Conservation (phyloP, 805 yeast genomes). For the Myxozyma udenii region DNA sequence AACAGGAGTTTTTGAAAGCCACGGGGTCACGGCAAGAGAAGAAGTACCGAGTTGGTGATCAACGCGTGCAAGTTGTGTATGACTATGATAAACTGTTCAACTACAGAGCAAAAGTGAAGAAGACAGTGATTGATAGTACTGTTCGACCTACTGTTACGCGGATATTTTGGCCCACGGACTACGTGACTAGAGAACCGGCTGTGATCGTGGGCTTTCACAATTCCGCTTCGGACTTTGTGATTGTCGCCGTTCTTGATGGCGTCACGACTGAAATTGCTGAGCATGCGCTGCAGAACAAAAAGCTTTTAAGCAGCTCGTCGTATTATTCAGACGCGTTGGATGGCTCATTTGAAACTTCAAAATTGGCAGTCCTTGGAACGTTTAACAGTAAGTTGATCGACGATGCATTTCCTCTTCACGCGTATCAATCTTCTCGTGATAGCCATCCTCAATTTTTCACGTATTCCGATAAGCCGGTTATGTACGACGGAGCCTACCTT, state of each 20-base stretch:
- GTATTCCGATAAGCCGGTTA: background rate
- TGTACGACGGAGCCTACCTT: background rate
- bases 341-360: conserved; percentile 7
- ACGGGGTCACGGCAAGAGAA: background rate
- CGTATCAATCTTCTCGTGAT: background rate
- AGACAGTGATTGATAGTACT: background rate
- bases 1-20: background rate
- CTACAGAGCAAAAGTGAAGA: background rate
- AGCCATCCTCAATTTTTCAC: conserved; percentile 2
- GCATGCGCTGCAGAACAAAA: background rate
- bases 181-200: conserved; percentile 5
- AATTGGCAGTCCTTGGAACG: conserved; percentile 23
- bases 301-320: background rate
- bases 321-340: conserved; percentile 1
- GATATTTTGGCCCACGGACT: conserved; percentile 32
- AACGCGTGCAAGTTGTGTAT: conserved; percentile 4
- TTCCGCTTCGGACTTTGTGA: conserved; percentile 26
- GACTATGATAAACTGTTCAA: conserved; percentile 14
- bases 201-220: conserved; percentile 30
- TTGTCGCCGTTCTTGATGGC: conserved; percentile 9
- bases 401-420: conserved; percentile 11
- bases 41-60: conserved; percentile 2
- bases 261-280: background rate
- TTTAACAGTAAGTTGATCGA: conserved; percentile 1
- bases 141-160: conserved; percentile 8